phyloP scores from a whole-genome alignment of 371 early-diverging fungal species.

The Rhizopus microsporus region DNA sequence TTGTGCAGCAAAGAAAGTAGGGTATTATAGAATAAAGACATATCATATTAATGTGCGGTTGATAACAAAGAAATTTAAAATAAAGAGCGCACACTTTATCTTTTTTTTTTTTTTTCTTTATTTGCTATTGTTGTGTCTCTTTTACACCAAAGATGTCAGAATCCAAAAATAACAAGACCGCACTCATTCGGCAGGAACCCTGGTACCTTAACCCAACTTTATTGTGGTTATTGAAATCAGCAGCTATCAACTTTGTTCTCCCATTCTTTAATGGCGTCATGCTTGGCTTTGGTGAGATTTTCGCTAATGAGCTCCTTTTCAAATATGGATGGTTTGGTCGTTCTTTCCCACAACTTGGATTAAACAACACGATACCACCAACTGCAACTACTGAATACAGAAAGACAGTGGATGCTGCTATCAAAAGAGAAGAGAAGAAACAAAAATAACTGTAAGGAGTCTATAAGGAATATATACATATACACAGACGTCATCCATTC shows the following conservation, averaged over 20 bases:
- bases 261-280: slow-evolving; percentile 83
- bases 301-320: slow-evolving; percentile 77
- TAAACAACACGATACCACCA: slow-evolving; percentile 32
- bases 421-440: slow-evolving; percentile 33
- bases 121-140: neutral
- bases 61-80: neutral
- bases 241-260: slow-evolving; percentile 63
- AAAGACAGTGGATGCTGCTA: slow-evolving; percentile 29
- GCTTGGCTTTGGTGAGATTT: slow-evolving; percentile 83
- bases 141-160: slow-evolving; percentile 2
- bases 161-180: slow-evolving; percentile 2
- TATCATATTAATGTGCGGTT: neutral
- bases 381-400: slow-evolving; percentile 46
- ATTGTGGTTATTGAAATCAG: slow-evolving; percentile 41
- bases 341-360: slow-evolving; percentile 32
- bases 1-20: neutral
- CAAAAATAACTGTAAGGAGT: neutral
- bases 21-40: too few species aligned
- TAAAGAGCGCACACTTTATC: neutral
- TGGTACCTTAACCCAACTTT: slow-evolving; percentile 54
- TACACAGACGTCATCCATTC: too few species aligned
- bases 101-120: neutral
- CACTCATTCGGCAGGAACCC: slow-evolving; percentile 34
- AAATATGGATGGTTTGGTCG: slow-evolving; percentile 76
- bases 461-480: too few species aligned